A percentile compares a stretch with the other conserved stretches of the same genome.
These are phyloP conservation scores for Aspergillus cejpii DNA, from an alignment of 2,329 filamentous ascomycete genomes.

Conservation along the genomic window DNA sequence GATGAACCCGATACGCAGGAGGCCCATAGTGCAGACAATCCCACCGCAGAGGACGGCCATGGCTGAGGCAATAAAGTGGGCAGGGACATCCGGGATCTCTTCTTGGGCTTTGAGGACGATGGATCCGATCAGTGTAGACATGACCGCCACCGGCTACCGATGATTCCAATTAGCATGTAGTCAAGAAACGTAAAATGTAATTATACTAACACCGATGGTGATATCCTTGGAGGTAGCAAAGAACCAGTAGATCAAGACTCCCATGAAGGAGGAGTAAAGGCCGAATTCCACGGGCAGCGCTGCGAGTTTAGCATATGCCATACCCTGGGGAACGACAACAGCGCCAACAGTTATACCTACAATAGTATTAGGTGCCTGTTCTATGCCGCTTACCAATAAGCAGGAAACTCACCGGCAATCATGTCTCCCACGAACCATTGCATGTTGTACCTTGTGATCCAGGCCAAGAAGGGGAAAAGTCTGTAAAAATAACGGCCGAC, in stretches of 20 bases:
- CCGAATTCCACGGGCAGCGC: conserved; percentile 75
- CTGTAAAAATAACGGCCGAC: conserved; percentile 57
- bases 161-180: conserved; percentile 4
- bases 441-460: conserved; percentile 81
- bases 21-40: conserved; percentile 70
- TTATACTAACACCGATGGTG: conserved; percentile 71
- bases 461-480: conserved; percentile 82
- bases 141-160: conserved; percentile 76
- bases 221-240: conserved; percentile 99
- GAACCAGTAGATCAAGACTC: conserved; percentile 91
- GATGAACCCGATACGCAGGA: conserved; percentile 77
- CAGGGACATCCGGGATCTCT: conserved; percentile 50
- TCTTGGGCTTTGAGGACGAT: conserved; percentile 61
- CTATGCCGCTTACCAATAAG: conserved; percentile 52
- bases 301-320: conserved; percentile 87
- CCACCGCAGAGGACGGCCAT: conserved; percentile 70
- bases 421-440: conserved; percentile 87
- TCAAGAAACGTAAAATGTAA: not conserved
- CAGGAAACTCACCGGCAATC: too few relatives aligned
- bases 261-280: conserved; percentile 93
- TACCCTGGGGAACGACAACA: conserved; percentile 89
- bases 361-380: conserved; percentile 4
- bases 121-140: conserved; percentile 83
- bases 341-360: conserved; percentile 63
- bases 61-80: conserved; percentile 66